phyloP scores from a whole-genome alignment of 148 eudicot genomes.

The Rhododendron vialii region DNA sequence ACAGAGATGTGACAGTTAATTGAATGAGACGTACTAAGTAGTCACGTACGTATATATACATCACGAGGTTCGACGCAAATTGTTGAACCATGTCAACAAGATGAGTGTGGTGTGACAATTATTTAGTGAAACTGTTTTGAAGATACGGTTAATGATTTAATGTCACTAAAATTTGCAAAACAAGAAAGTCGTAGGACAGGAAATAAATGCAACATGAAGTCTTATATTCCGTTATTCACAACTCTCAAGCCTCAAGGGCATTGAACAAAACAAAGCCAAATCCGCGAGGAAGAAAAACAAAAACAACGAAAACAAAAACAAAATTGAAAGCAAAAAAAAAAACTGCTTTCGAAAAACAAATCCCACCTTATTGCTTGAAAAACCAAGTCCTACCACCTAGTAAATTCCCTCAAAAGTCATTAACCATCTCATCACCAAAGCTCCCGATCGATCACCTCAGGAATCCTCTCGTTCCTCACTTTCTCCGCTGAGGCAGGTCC shows the following conservation, averaged over 20 bases:
- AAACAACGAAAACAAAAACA: not conserved
- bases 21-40: too few species aligned
- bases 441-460: constrained; percentile 21
- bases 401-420: constrained; percentile 16
- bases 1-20: too few species aligned
- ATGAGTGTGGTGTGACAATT: too few species aligned
- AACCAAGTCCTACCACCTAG: not conserved
- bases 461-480: too few species aligned
- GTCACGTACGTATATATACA: too few species aligned
- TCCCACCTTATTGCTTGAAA: not conserved
- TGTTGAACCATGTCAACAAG: too few species aligned
- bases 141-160: too few species aligned
- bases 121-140: too few species aligned
- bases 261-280: not conserved
- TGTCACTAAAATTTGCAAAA: not conserved
- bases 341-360: not conserved
- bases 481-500: too few species aligned
- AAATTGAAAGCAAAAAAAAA: not conserved
- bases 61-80: too few species aligned
- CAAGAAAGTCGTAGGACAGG: not conserved
- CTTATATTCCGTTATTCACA: not conserved
- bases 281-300: not conserved
- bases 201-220: not conserved
- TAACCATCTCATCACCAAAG: not conserved
- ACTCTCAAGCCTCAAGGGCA: not conserved